Base-by-base conservation (phyloP, 768 basidiomycete species). In the Boletus pseudopeckii region DNA sequence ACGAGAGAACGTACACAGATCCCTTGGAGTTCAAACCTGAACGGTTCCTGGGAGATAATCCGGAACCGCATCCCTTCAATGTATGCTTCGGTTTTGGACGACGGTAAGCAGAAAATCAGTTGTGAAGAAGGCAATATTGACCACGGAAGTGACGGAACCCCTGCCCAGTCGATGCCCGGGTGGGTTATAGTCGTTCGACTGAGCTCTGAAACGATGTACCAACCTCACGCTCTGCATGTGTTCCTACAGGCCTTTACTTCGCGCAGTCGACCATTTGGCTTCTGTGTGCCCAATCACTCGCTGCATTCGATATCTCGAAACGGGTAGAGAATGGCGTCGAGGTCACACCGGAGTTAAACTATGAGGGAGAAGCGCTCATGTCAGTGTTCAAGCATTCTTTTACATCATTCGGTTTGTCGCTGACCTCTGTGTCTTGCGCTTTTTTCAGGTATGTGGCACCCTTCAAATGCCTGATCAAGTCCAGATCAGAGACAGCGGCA, bases 281-380 rank as follows among this genome's bases (percentile, higher is more conserved):
- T 8, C 34, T 50, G 42, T 53, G 57, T 6, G 69, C 68, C 0
- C 71, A 62, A 53, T 70, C 75, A 6, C 73, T 81, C 22, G 75
- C 78, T 1, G 72, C 68, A 10, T 78, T 81, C 38, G 61, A 78
- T 32, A 72, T 81, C 20, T 64, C 65, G 14, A 78, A 76, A 36
- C 66, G 59, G 0, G 57, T 76, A 1, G 73, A 73, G 50, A 69
- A 76, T 18, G 77, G 76, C 1, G 60, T 70, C 1, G 74, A 74
- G 18, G 65, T 80, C 26, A 71, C 74, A 0, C 78, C 80, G 4
- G 75, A 79, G 50, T 73, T 77, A 45, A 75, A 75, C 41, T 44
- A 45, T 38, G 57, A 48, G 5, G 62, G 62, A 8, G 57, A 24
- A 4, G 53, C 50, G 26, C 33, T 59, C 5, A 7, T 55, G 62